phyloP scores from a whole-genome alignment of 805 yeast species.

The Sugiyamaella chiloensis region DNA sequence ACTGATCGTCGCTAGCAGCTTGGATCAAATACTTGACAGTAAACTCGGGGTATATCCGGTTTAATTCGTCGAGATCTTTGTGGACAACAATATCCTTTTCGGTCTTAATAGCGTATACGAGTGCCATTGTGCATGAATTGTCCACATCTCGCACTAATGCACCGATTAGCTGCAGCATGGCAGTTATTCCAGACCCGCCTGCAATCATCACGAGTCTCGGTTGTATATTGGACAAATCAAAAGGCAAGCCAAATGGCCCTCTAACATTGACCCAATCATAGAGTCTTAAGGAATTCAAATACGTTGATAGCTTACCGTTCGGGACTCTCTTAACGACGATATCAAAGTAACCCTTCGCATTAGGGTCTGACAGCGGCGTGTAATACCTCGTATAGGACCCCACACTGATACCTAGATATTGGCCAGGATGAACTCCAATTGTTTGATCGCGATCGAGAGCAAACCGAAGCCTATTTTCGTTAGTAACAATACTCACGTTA shows the following conservation, averaged over 20 bases:
- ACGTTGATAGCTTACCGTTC: conserved; percentile 84
- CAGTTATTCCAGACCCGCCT: conserved; percentile 96
- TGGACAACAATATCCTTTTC: conserved; percentile 77
- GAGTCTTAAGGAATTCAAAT: conserved; percentile 68
- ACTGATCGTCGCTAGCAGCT: neutral
- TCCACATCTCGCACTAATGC: conserved; percentile 73
- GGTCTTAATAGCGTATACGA: conserved; percentile 78
- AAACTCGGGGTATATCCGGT: conserved; percentile 43
- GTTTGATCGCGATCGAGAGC: conserved; percentile 45
- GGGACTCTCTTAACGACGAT: conserved; percentile 80
- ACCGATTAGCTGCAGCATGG: conserved; percentile 80
- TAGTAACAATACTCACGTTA: no score
- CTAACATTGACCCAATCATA: conserved; percentile 68
- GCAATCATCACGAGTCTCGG: conserved; percentile 82
- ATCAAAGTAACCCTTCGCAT: conserved; percentile 77
- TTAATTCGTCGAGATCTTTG: conserved; percentile 72
- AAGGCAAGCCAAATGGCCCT: conserved; percentile 89
- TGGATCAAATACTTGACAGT: conserved; percentile 67
- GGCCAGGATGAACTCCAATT: conserved; percentile 90
- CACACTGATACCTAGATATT: conserved; percentile 81
- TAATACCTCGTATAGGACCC: conserved; percentile 67
- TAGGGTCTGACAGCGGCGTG: conserved; percentile 76
- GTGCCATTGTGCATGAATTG: conserved; percentile 70
- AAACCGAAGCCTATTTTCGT: neutral
- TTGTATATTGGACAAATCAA: conserved; percentile 76